phyloP scores from a whole-genome alignment of 306 rosid species.

The Canavalia ensiformis region DNA sequence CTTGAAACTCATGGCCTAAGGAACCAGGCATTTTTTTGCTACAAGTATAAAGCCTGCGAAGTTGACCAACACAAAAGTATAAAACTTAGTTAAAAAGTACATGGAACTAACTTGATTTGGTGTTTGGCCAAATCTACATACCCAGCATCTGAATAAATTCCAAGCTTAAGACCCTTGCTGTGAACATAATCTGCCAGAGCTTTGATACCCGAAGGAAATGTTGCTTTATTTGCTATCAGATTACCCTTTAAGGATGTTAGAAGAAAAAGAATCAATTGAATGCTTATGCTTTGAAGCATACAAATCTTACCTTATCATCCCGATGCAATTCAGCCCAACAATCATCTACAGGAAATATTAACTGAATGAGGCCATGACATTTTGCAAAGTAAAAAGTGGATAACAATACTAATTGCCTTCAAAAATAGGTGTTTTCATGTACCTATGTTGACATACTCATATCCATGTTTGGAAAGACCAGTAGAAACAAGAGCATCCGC shows the following conservation, averaged over 20 bases:
- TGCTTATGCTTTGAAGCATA: neutral
- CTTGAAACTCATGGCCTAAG: conserved; percentile 87
- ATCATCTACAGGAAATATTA: conserved; percentile 69
- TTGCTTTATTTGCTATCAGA: conserved; percentile 78
- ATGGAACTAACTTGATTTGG: neutral
- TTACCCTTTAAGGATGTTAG: conserved; percentile 59
- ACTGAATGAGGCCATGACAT: conserved; percentile 14
- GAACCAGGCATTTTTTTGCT: conserved; percentile 97
- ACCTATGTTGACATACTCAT: conserved; percentile 89
- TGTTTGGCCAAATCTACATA: conserved; percentile 48
- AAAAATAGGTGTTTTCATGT: conserved; percentile 19
- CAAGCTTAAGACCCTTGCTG: conserved; percentile 91
- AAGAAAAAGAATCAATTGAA: neutral
- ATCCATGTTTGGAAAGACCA: conserved; percentile 93
- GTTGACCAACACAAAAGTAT: neutral
- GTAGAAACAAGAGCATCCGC: conserved; percentile 92
- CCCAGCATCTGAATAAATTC: conserved; percentile 99
- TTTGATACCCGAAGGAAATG: conserved; percentile 94
- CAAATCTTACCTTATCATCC: conserved; percentile 62
- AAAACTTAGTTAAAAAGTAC: neutral
- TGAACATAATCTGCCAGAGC: conserved; percentile 94
- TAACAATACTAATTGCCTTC: neutral
- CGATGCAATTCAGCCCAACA: conserved; percentile 96
- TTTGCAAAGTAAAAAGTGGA: conserved; percentile 3
- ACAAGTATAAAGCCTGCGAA: conserved; percentile 84